Evolutionary conservation across 169 alveolate genomes (phyloP).

Genomic region (Gregarina niphandrodes): DNA sequence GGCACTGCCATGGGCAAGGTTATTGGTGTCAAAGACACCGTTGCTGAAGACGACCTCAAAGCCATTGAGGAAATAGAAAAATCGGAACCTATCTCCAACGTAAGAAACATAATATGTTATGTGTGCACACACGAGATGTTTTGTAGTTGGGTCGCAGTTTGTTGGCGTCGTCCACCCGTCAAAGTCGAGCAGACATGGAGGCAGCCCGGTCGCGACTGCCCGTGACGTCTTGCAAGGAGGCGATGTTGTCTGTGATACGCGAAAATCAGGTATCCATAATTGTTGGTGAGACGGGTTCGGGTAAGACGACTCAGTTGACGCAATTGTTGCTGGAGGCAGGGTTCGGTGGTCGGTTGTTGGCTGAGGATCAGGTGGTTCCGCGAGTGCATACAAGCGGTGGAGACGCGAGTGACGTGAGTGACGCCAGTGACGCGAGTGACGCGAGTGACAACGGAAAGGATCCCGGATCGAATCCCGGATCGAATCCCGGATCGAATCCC

Average conservation of each 20-base stretch:
- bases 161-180: too few species aligned
- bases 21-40: slow-evolving; percentile 23
- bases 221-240: not conserved
- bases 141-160: too few species aligned
- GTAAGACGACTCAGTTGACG: slow-evolving; percentile 91
- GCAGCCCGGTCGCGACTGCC: too few species aligned
- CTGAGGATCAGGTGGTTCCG: slow-evolving; percentile 4
- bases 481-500: slow-evolving; percentile 64
- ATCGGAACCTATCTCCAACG: not conserved
- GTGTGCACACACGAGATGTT: too few species aligned
- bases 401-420: slow-evolving; percentile 20
- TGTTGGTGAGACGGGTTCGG: slow-evolving; percentile 99
- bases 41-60: not conserved
- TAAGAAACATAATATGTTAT: not conserved
- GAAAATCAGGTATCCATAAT: slow-evolving; percentile 53
- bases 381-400: slow-evolving; percentile 5
- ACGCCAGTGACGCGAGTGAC: slow-evolving; percentile 54
- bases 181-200: too few species aligned
- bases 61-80: not conserved
- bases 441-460: slow-evolving; percentile 47
- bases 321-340: slow-evolving; percentile 83
- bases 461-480: slow-evolving; percentile 61
- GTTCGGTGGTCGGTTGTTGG: slow-evolving; percentile 38
- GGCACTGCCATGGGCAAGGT: slow-evolving; percentile 63
- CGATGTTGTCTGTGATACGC: not conserved